A percentile compares a stretch with the other conserved stretches of the same genome.
phyloP scores from a whole-genome alignment of 306 rosid species.

The Abrus pulchellus region DNA sequence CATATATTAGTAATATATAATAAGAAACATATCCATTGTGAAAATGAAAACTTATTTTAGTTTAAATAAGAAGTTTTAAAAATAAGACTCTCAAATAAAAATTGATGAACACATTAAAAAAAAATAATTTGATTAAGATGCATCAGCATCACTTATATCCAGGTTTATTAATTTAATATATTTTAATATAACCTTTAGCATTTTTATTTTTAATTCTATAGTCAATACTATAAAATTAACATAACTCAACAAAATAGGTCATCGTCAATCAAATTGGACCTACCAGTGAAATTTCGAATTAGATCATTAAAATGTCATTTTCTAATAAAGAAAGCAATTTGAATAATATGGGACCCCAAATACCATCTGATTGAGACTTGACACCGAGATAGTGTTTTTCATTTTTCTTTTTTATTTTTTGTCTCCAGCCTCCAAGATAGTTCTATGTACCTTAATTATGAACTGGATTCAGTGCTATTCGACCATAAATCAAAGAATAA shows the following conservation, averaged over 20 bases:
- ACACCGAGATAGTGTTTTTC: not conserved
- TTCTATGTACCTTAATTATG: not conserved
- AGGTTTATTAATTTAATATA: no score
- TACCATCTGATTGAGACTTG: slow-evolving; percentile 7
- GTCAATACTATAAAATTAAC: no score
- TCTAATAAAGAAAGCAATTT: slow-evolving; percentile 1
- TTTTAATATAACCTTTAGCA: no score
- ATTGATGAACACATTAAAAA: no score
- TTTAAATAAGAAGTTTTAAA: no score
- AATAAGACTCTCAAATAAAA: no score
- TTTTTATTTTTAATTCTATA: no score
- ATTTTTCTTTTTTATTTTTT: not conserved
- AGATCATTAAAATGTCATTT: slow-evolving; percentile 9
- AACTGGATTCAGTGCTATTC: slow-evolving; percentile 11
- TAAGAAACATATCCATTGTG: no score
- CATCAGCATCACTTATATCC: no score
- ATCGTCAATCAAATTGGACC: not conserved
- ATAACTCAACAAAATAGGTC: not conserved
- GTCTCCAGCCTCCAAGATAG: not conserved
- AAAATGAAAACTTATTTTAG: no score
- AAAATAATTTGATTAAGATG: no score
- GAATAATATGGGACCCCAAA: slow-evolving; percentile 23
- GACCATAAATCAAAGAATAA: not conserved
- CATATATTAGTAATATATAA: no score
- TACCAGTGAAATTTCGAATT: not conserved